phyloP scores from a whole-genome alignment of 768 basidiomycete species.

The Rhizopogon sp. region DNA sequence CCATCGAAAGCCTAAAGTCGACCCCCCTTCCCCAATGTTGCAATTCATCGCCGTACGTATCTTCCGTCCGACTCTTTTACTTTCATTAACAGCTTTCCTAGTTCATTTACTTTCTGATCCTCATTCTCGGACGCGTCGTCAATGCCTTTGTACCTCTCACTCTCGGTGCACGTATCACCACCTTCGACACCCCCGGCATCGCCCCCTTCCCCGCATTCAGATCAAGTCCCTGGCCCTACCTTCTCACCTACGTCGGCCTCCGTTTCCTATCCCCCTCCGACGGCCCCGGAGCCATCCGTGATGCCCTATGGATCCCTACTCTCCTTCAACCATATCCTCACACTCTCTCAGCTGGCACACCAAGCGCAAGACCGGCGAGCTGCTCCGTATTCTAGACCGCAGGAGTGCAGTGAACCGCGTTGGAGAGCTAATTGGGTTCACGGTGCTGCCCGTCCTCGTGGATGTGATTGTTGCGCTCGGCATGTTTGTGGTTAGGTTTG shows the following conservation, averaged over 20 bases:
- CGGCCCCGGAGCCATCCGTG: conserved; percentile 65
- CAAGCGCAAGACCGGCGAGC: conserved; percentile 73
- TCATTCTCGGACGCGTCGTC: conserved; percentile 72
- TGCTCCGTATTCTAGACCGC: conserved; percentile 57
- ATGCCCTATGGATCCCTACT: conserved; percentile 80
- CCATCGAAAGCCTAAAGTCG: too few relatives aligned
- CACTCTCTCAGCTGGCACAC: conserved; percentile 83
- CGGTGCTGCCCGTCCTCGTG: conserved; percentile 73
- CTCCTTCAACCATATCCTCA: conserved; percentile 82
- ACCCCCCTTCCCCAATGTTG: conserved; percentile 32
- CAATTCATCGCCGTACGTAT: conserved; percentile 51
- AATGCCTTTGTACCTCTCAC: conserved; percentile 68
- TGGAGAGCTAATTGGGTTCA: conserved; percentile 78
- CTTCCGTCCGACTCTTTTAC: conserved; percentile 29
- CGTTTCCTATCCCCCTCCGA: conserved; percentile 74
- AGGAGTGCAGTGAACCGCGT: conserved; percentile 85
- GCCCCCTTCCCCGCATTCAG: conserved; percentile 13
- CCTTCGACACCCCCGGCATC: conserved; percentile 13
- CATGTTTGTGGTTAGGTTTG: conserved; percentile 58
- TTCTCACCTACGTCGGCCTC: conserved; percentile 63
- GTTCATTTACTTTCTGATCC: conserved; percentile 63
- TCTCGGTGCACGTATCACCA: conserved; percentile 42
- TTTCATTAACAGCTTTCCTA: conserved; percentile 17
- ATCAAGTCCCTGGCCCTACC: conserved; percentile 60
- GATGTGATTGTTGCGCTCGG: conserved; percentile 73